phyloP scores from a whole-genome alignment of 2,329 filamentous ascomycete genomes.

The Alternaria tenuissima region DNA sequence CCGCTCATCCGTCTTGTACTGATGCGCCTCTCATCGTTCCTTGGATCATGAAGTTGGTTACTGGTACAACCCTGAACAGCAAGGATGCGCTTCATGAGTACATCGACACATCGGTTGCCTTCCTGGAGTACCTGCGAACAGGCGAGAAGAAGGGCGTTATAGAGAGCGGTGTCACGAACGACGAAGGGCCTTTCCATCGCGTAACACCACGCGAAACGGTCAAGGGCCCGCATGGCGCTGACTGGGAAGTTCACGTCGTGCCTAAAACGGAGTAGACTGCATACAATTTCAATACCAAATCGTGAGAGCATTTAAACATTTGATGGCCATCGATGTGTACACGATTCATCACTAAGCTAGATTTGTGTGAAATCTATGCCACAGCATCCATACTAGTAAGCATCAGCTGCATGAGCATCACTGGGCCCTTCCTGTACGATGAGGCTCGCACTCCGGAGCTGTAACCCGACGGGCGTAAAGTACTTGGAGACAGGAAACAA shows the following conservation, averaged over 20 bases:
- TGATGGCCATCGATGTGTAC: no score
- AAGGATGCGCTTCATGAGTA: slow-evolving; percentile 67
- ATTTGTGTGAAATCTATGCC: no score
- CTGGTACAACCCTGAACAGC: slow-evolving; percentile 66
- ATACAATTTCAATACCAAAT: neutral
- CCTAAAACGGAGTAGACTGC: neutral
- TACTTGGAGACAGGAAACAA: neutral
- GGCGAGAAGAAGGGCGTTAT: slow-evolving; percentile 59
- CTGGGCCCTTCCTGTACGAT: no score
- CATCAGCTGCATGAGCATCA: no score
- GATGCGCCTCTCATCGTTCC: slow-evolving; percentile 73
- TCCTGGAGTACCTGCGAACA: slow-evolving; percentile 59
- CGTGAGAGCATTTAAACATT: neutral
- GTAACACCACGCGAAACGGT: neutral
- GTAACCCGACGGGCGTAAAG: neutral
- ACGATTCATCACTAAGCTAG: no score
- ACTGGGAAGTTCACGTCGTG: slow-evolving; percentile 16
- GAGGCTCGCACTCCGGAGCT: neutral
- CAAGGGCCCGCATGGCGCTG: slow-evolving; percentile 8
- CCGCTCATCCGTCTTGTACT: slow-evolving; percentile 69
- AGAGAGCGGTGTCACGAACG: slow-evolving; percentile 57
- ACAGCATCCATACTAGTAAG: no score
- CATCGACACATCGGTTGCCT: slow-evolving; percentile 66
- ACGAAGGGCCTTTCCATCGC: slow-evolving; percentile 16
- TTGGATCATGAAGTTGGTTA: slow-evolving; percentile 66